A percentile compares a stretch with the other conserved stretches of the same genome.
These are phyloP conservation scores for Pisolithus tinctorius DNA, from an alignment of 768 basidiomycete genomes.

Conservation along the genomic window DNA sequence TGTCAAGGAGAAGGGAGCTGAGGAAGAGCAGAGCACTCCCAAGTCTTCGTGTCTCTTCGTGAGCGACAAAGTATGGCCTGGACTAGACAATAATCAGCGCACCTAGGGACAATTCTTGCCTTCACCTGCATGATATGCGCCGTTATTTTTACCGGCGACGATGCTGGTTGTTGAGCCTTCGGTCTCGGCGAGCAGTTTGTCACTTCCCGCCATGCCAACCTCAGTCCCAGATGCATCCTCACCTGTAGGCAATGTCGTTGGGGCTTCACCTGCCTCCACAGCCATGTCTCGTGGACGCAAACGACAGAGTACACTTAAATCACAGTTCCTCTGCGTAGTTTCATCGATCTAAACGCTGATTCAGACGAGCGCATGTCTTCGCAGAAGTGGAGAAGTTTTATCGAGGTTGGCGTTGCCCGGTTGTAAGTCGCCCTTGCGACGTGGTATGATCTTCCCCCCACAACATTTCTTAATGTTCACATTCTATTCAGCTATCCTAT, in stretches of 20 bases:
- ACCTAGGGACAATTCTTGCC: background rate
- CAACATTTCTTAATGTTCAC: background rate
- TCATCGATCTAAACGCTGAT: slow-evolving; percentile 57
- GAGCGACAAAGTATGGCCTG: slow-evolving; percentile 7
- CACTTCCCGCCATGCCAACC: slow-evolving; percentile 1
- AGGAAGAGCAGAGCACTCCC: slow-evolving; percentile 13
- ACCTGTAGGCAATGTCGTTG: background rate
- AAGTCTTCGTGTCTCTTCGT: slow-evolving; percentile 3
- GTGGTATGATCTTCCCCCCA: too few relatives aligned
- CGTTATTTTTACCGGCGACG: background rate
- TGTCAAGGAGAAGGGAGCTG: slow-evolving; percentile 27
- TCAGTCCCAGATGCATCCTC: slow-evolving; percentile 8
- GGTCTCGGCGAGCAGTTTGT: too few relatives aligned
- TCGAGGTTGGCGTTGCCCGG: slow-evolving; percentile 42
- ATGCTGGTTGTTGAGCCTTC: background rate
- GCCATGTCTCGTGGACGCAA: slow-evolving; percentile 10
- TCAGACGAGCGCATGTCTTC: slow-evolving; percentile 22
- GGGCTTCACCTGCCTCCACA: background rate
- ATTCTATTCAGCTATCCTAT: slow-evolving; percentile 7
- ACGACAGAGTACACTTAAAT: slow-evolving; percentile 38
- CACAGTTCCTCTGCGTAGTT: slow-evolving; percentile 54
- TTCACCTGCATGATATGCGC: background rate
- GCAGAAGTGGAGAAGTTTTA: slow-evolving; percentile 59
- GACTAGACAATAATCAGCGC: background rate
- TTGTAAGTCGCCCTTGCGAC: background rate